A percentile compares a stretch with the other conserved stretches of the same genome.
These are phyloP conservation scores for Microbotryum lychnidis-dioicae DNA, from an alignment of 1,284 basidiomycete species.

Conservation along the genomic window DNA sequence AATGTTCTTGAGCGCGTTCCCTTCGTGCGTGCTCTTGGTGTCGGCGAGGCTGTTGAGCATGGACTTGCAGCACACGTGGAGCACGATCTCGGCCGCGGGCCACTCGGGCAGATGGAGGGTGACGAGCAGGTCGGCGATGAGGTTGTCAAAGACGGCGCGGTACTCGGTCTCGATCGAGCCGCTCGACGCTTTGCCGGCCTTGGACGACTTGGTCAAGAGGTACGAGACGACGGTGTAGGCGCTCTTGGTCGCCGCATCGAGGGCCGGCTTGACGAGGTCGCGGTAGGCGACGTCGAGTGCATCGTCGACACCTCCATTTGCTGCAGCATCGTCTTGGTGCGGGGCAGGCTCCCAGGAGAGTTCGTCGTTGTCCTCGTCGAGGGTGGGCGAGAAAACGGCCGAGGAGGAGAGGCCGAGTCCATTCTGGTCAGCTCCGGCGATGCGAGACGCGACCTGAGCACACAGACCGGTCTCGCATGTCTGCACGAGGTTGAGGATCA, in stretches of 20 bases:
- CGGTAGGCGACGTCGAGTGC: neutral
- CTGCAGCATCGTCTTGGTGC: neutral
- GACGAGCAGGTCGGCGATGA: slow-evolving; percentile 77
- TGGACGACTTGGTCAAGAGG: slow-evolving; percentile 59
- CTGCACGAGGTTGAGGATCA: slow-evolving; percentile 90
- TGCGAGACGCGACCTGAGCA: slow-evolving; percentile 45
- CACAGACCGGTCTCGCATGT: slow-evolving; percentile 76
- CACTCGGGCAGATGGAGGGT: slow-evolving; percentile 93
- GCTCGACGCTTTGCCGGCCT: slow-evolving; percentile 73
- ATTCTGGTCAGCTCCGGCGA: no score
- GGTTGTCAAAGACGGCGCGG: slow-evolving; percentile 76
- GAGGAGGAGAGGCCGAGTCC: no score
- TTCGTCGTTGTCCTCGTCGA: slow-evolving; percentile 51
- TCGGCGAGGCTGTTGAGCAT: slow-evolving; percentile 79
- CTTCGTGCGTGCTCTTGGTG: slow-evolving; percentile 62
- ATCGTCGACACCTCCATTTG: neutral
- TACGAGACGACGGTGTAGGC: slow-evolving; percentile 76
- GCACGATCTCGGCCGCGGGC: slow-evolving; percentile 78
- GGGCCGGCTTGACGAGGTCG: slow-evolving; percentile 14
- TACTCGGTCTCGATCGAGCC: slow-evolving; percentile 64
- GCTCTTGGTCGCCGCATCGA: slow-evolving; percentile 67
- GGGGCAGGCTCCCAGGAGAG: neutral
- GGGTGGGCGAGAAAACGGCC: neutral
- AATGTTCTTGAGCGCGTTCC: slow-evolving; percentile 71
- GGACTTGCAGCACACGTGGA: slow-evolving; percentile 66